Conservation (phyloP, 805 yeast species). For the Suhomyces prunicola region DNA sequence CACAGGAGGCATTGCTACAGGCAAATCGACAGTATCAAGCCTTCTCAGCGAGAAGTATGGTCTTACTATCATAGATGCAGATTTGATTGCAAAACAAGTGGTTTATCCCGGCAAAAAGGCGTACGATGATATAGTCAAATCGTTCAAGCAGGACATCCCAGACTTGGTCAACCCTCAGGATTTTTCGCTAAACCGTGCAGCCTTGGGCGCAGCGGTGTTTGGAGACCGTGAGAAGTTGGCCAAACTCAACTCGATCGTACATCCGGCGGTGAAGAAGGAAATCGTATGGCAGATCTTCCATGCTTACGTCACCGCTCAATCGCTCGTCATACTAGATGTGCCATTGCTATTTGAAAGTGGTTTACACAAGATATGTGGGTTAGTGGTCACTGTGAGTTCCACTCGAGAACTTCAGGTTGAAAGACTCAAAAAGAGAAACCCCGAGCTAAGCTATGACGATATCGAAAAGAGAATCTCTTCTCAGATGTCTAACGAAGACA, state of each 20-base stretch:
- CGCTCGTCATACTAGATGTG: constrained; percentile 76
- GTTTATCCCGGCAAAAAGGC: constrained; percentile 79
- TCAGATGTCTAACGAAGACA: constrained; percentile 67
- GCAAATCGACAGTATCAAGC: constrained; percentile 85
- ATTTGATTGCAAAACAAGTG: constrained; percentile 78
- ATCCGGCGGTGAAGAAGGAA: constrained; percentile 77
- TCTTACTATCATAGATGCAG: constrained; percentile 81
- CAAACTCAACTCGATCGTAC: constrained; percentile 71
- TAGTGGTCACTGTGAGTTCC: constrained; percentile 66
- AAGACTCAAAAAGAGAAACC: constrained; percentile 65
- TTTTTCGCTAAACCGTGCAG: constrained; percentile 59
- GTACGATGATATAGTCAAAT: constrained; percentile 57
- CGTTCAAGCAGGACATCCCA: constrained; percentile 56
- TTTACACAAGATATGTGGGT: constrained; percentile 68
- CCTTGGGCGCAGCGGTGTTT: constrained; percentile 77
- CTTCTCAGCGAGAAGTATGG: constrained; percentile 49
- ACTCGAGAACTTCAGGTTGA: constrained; percentile 53
- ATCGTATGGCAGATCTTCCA: constrained; percentile 55
- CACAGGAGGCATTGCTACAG: constrained; percentile 98
- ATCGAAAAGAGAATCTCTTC: constrained; percentile 68
- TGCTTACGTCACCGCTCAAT: constrained; percentile 57
- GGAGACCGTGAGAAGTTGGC: constrained; percentile 57
- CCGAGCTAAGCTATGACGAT: constrained; percentile 60
- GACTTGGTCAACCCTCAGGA: constrained; percentile 44
- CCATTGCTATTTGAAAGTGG: constrained; percentile 85